These are phyloP conservation scores for Marasmius tenuissimus DNA, from an alignment of 1,284 basidiomycete genomes.

Conservation along the genomic window DNA sequence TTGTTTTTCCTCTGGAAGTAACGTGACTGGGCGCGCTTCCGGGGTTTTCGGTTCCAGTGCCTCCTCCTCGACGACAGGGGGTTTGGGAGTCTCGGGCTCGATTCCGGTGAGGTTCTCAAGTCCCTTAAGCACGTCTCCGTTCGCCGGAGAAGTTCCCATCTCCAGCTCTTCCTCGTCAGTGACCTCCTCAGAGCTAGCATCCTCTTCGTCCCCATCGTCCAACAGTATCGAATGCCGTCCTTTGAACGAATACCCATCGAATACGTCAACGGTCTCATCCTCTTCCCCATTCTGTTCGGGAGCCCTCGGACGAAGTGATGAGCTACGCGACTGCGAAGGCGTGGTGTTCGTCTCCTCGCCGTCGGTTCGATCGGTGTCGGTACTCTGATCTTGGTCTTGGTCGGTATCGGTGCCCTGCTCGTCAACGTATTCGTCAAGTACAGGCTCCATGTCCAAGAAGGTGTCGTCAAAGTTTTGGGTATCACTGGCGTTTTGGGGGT, in stretches of 20 bases:
- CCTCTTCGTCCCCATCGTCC: slow-evolving; percentile 64
- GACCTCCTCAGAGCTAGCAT: slow-evolving; percentile 40
- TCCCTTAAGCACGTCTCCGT: neutral
- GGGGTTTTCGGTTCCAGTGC: slow-evolving; percentile 14
- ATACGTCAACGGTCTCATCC: slow-evolving; percentile 67
- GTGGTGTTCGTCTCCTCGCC: slow-evolving; percentile 70
- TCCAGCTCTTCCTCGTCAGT: slow-evolving; percentile 39
- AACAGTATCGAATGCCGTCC: slow-evolving; percentile 77
- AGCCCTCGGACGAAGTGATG: slow-evolving; percentile 51
- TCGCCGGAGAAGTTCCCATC: slow-evolving; percentile 27
- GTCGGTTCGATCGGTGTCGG: slow-evolving; percentile 71
- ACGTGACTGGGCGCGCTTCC: slow-evolving; percentile 14
- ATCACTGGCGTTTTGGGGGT: slow-evolving; percentile 91
- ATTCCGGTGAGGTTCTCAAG: neutral
- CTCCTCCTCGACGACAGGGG: slow-evolving; percentile 4
- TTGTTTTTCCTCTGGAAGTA: slow-evolving; percentile 19
- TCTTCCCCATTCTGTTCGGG: slow-evolving; percentile 22
- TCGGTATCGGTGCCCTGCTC: slow-evolving; percentile 58
- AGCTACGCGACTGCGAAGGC: slow-evolving; percentile 71
- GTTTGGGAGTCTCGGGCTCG: neutral
- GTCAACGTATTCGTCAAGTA: slow-evolving; percentile 65
- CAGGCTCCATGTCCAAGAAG: slow-evolving; percentile 93
- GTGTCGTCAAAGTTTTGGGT: slow-evolving; percentile 98
- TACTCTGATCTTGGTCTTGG: slow-evolving; percentile 52
- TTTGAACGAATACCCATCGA: slow-evolving; percentile 89